phyloP scores from a whole-genome alignment of 2,329 filamentous ascomycete genomes.

The Epichloe typhina region DNA sequence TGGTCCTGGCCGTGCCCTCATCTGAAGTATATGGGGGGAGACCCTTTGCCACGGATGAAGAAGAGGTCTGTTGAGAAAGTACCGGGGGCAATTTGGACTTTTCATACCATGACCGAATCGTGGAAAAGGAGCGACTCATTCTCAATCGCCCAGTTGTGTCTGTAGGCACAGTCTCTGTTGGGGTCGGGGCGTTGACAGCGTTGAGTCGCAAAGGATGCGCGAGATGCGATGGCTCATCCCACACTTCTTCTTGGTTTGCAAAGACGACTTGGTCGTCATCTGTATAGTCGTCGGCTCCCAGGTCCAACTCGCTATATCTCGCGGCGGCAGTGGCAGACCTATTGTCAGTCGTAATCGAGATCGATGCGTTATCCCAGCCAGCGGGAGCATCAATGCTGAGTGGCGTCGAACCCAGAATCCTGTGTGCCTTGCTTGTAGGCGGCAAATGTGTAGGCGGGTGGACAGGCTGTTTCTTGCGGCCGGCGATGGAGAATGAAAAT shows the following conservation, averaged over 20 bases:
- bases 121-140: conserved; percentile 39
- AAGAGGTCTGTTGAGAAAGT: conserved; percentile 47
- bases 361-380: conserved; percentile 31
- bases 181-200: conserved; percentile 2
- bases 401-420: conserved; percentile 33
- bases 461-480: conserved; percentile 29
- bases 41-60: conserved; percentile 45
- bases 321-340: conserved; percentile 28
- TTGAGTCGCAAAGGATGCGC: conserved; percentile 16
- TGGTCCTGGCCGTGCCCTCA: conserved; percentile 13
- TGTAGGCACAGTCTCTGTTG: conserved; percentile 14
- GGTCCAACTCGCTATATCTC: conserved; percentile 13
- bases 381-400: conserved; percentile 27
- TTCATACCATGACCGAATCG: conserved; percentile 45
- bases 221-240: conserved; percentile 35
- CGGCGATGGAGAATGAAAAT: conserved; percentile 35
- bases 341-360: conserved; percentile 30
- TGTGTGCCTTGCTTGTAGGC: conserved; percentile 37
- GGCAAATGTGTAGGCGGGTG: conserved; percentile 18
- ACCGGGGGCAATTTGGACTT: conserved; percentile 40
- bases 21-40: conserved; percentile 36
- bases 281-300: conserved; percentile 4
- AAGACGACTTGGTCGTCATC: conserved; percentile 12
- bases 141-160: conserved; percentile 31
- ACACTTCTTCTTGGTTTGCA: conserved; percentile 14